A percentile compares a stretch with the other conserved stretches of the same genome.
These are phyloP conservation scores for Striga asiatica DNA, from an alignment of 257 asterid species.

Conservation along the genomic window DNA sequence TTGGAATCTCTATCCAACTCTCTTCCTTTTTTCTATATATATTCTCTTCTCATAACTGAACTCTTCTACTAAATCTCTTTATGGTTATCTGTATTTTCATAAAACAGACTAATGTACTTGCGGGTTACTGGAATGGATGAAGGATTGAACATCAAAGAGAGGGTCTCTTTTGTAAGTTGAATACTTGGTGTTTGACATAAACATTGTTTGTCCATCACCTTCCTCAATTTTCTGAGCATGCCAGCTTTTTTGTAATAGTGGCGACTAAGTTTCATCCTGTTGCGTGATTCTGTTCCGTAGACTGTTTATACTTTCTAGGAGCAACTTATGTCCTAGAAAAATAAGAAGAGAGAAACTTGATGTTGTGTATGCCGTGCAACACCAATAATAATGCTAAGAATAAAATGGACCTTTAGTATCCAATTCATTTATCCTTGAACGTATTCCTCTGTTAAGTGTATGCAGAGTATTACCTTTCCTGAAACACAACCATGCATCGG, in stretches of 20 bases:
- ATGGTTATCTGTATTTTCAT: slow-evolving; percentile 8
- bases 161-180: slow-evolving; percentile 73
- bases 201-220: neutral
- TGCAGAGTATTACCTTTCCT: neutral
- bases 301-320: slow-evolving; percentile 2
- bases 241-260: neutral
- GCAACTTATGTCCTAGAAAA: neutral
- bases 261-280: slow-evolving; percentile 3
- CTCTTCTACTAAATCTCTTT: neutral
- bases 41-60: neutral
- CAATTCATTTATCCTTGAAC: slow-evolving; percentile 2
- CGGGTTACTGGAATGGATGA: slow-evolving; percentile 92
- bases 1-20: neutral
- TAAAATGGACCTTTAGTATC: neutral
- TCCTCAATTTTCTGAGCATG: slow-evolving; percentile 5
- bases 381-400: slow-evolving; percentile 2
- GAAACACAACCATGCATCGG: neutral
- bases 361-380: neutral
- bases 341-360: neutral
- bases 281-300: neutral
- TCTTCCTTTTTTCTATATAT: neutral
- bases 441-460: slow-evolving; percentile 1
- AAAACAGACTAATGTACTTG: slow-evolving; percentile 70
- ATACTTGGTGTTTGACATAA: slow-evolving; percentile 7
- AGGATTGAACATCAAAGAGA: slow-evolving; percentile 70